A percentile compares a stretch with the other conserved stretches of the same genome.
These are phyloP conservation scores for Aspergillus unguis DNA, from an alignment of 2,329 filamentous ascomycete species.

Conservation along the genomic window DNA sequence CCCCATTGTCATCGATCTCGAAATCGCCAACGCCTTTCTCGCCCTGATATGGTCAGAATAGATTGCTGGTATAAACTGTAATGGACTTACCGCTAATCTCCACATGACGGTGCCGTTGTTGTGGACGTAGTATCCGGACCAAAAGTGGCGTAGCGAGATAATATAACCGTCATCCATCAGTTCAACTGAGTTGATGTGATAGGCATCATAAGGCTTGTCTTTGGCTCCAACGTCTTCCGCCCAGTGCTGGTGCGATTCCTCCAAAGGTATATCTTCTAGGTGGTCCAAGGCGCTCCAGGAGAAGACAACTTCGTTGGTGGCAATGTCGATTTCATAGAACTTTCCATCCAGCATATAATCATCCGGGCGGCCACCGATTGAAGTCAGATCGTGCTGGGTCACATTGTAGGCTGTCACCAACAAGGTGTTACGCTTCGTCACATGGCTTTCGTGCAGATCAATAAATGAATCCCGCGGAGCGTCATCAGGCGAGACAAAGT, in stretches of 20 bases:
- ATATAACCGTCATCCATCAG: constrained; percentile 33
- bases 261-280: constrained; percentile 27
- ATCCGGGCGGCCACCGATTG: constrained; percentile 28
- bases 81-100: constrained; percentile 22
- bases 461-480: constrained; percentile 27
- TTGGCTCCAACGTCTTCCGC: constrained; percentile 17
- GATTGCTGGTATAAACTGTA: too few species aligned
- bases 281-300: constrained; percentile 37
- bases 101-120: constrained; percentile 31
- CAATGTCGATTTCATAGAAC: constrained; percentile 35
- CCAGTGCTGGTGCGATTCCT: constrained; percentile 25
- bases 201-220: constrained; percentile 34
- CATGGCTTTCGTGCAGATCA: constrained; percentile 35
- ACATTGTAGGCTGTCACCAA: constrained; percentile 36
- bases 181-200: constrained; percentile 37
- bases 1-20: constrained; percentile 16
- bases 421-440: constrained; percentile 33
- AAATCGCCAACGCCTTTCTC: constrained; percentile 27
- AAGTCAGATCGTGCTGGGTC: constrained; percentile 31
- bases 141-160: constrained; percentile 36
- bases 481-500: constrained; percentile 25
- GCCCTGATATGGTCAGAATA: constrained; percentile 14
- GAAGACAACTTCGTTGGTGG: constrained; percentile 32
- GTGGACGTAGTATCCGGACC: constrained; percentile 31
- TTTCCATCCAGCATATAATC: constrained; percentile 34